Evolutionary conservation across 768 basidiomycete species (phyloP).

Genomic region (Lactifluus echinatus): DNA sequence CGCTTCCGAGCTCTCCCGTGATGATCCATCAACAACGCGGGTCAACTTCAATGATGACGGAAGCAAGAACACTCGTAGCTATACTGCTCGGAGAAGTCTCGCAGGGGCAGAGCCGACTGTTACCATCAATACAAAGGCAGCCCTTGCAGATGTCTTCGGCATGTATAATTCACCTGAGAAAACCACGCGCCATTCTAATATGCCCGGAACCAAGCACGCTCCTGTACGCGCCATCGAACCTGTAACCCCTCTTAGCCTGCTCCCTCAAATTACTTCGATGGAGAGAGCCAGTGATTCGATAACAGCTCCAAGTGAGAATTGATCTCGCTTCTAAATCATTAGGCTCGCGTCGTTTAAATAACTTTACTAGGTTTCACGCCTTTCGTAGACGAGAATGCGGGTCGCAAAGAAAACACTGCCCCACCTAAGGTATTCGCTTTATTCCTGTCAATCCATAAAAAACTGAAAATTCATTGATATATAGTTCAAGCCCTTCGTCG

Average conservation of each 20-base stretch:
- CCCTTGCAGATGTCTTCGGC: slow-evolving; percentile 86
- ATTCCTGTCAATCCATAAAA: not conserved
- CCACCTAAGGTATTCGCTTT: slow-evolving; percentile 20
- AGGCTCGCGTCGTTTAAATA: not conserved
- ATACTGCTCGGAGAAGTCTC: slow-evolving; percentile 37
- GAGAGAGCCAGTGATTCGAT: slow-evolving; percentile 24
- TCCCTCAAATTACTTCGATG: slow-evolving; percentile 18
- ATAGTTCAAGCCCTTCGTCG: slow-evolving; percentile 63
- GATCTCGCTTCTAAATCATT: not conserved
- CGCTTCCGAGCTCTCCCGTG: slow-evolving; percentile 26
- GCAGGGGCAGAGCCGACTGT: slow-evolving; percentile 67
- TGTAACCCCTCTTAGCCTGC: slow-evolving; percentile 30
- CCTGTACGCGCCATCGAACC: slow-evolving; percentile 61
- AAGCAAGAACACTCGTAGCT: slow-evolving; percentile 32
- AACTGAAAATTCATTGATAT: not conserved
- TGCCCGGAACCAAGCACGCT: slow-evolving; percentile 61
- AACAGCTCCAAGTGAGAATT: slow-evolving; percentile 33
- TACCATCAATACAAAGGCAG: slow-evolving; percentile 95
- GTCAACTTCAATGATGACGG: slow-evolving; percentile 59
- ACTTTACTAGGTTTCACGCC: slow-evolving; percentile 48
- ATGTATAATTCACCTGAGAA: slow-evolving; percentile 94
- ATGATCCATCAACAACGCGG: slow-evolving; percentile 19
- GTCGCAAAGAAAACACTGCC: slow-evolving; percentile 36
- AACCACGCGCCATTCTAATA: slow-evolving; percentile 42
- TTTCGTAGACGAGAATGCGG: slow-evolving; percentile 53